A percentile compares a stretch with the other conserved stretches of the same genome.
Evolutionary conservation across 306 rosid species (phyloP).

Genomic region (Arachis hypogaea): DNA sequence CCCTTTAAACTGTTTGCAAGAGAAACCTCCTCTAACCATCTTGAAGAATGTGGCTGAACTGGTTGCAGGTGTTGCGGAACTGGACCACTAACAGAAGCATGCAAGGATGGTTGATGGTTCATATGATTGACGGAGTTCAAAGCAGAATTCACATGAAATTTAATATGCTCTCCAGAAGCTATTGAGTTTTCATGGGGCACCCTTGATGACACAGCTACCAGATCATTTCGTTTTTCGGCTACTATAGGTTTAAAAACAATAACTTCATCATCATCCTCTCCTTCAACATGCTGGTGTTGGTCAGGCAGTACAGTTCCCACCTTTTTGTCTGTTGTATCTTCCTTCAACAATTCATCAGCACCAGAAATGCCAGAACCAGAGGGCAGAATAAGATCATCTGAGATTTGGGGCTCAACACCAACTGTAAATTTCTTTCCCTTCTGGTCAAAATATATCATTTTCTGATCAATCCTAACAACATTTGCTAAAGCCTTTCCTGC

Average conservation of each 20-base stretch:
- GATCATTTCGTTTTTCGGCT: conserved; percentile 69
- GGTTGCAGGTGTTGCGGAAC: conserved; percentile 59
- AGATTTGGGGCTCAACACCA: conserved; percentile 59
- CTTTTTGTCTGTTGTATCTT: conserved; percentile 46
- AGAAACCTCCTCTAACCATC: conserved; percentile 61
- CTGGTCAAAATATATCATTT: conserved; percentile 61
- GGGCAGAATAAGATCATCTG: conserved; percentile 50
- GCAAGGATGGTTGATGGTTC: conserved; percentile 51
- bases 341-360: conserved; percentile 49
- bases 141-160: conserved; percentile 40
- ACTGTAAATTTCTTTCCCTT: conserved; percentile 69
- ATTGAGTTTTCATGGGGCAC: conserved; percentile 46
- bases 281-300: conserved; percentile 55
- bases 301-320: conserved; percentile 48
- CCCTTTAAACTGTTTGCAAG: conserved; percentile 61
- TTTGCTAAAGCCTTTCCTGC: conserved; percentile 86
- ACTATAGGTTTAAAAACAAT: conserved; percentile 88
- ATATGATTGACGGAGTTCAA: conserved; percentile 43
- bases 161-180: conserved; percentile 51
- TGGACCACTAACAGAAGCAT: conserved; percentile 48
- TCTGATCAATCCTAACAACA: conserved; percentile 68
- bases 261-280: conserved; percentile 92
- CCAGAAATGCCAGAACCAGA: conserved; percentile 43
- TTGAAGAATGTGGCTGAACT: conserved; percentile 56
- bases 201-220: conserved; percentile 42